Evolutionary conservation across 2,329 filamentous ascomycete species (phyloP), one percentile per base, ranked within the genome.

Genomic region (Xylariales sp.): DNA sequence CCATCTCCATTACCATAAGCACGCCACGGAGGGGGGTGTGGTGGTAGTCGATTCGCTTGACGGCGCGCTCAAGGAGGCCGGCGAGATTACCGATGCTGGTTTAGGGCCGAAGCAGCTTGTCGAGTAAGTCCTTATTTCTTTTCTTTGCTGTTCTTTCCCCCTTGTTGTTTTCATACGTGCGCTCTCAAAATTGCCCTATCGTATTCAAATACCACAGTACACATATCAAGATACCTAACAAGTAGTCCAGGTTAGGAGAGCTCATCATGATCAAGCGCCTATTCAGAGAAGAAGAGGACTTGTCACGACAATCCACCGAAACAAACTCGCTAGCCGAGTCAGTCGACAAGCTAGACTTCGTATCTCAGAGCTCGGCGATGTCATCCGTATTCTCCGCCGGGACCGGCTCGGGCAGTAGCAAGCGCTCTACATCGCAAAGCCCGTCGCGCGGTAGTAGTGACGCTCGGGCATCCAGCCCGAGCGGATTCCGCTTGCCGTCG

Each of bases 41-140:
- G 84, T 93, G 32, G 85, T 93, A 5, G 91, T 93, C 5, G 91
- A 93, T 75, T 94, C 91, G 9, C 83, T 97, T 0, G 90, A 93
- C 34, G 92, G 92, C 0, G 94, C 91, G 53, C 78, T 97, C 50
- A 90, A 90, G 73, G 93, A 97, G 77, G 92, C 94, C 0, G 95
- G 95, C 0, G 95, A 98, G 81, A 84, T 98, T 55, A 91, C 97
- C 9, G 88, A 93, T 71, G 93, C 93, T 0, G 90, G 89, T 0
- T 82, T 97, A 34, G 84, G 84, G 28, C 89, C 92, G 0, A 86
- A 89, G 53, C 91, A 97, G 73, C 86, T 97, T 3, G 92, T 97
- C 0, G 95, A 97, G 87, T 88, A 76, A 79, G 86, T 82, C 32
- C n/a, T 18, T 60, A 54, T 64, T 14, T 41, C 4, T 46, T 34